These are phyloP conservation scores for Apostasia shenzhenica DNA, from an alignment of 106 monocot species.

Conservation along the genomic window DNA sequence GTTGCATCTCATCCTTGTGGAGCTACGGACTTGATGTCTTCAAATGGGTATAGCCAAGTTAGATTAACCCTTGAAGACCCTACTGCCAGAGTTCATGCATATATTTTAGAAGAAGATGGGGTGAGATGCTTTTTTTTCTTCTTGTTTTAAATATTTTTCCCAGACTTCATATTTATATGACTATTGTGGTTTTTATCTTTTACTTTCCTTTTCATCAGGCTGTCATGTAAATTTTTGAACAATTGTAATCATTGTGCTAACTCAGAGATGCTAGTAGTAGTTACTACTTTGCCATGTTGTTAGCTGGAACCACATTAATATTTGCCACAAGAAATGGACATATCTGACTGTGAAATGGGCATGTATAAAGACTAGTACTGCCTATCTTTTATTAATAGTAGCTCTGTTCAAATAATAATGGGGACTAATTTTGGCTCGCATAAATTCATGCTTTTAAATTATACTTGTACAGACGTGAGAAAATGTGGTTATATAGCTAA, in stretches of 20 bases:
- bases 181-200: background rate
- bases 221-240: background rate
- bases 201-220: background rate
- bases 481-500: background rate
- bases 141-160: background rate
- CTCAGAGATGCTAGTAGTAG: background rate
- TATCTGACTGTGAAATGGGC: background rate
- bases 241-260: background rate
- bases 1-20: constrained; percentile 58
- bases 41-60: constrained; percentile 29
- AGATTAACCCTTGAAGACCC: constrained; percentile 74
- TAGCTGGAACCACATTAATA: no score
- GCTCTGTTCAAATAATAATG: background rate
- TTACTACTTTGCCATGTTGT: background rate
- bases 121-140: constrained; percentile 20
- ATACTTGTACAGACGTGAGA: background rate
- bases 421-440: background rate
- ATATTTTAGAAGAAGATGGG: constrained; percentile 46
- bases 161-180: background rate
- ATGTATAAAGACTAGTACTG: background rate
- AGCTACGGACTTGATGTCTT: constrained; percentile 21
- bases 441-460: background rate
- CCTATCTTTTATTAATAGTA: background rate
- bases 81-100: constrained; percentile 80
- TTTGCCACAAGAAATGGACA: background rate